Evolutionary conservation across 78 protist species (phyloP).

Genomic region (Parvularia atlantis): DNA sequence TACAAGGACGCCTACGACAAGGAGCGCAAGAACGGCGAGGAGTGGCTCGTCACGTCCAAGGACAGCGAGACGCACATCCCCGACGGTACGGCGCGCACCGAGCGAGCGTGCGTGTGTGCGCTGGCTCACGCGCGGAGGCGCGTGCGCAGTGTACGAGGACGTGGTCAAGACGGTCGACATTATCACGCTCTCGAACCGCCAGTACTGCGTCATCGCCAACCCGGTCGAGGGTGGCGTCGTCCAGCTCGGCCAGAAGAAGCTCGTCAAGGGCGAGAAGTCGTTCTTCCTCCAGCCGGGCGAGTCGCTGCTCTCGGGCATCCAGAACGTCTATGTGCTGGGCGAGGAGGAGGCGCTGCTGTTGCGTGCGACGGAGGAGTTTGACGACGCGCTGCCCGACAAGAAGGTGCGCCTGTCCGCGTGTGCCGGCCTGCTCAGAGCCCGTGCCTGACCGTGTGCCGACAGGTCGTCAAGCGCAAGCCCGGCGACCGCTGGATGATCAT

Average conservation of each 20-base stretch:
- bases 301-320: slow-evolving; percentile 45
- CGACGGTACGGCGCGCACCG: no score
- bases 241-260: slow-evolving; percentile 62
- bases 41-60: slow-evolving; percentile 67
- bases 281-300: slow-evolving; percentile 85
- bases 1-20: slow-evolving; percentile 45
- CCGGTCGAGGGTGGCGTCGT: slow-evolving; percentile 53
- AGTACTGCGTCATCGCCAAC: slow-evolving; percentile 76
- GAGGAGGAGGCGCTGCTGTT: slow-evolving; percentile 78
- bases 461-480: slow-evolving; percentile 35
- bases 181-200: slow-evolving; percentile 66
- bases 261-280: slow-evolving; percentile 57
- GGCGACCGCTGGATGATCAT: slow-evolving; percentile 87
- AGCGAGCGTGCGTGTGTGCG: no score
- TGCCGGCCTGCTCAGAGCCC: not conserved
- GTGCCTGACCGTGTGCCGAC: not conserved
- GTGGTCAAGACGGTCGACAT: slow-evolving; percentile 48
- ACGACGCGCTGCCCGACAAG: slow-evolving; percentile 9
- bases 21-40: slow-evolving; percentile 65
- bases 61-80: slow-evolving; percentile 63
- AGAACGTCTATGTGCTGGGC: slow-evolving; percentile 53
- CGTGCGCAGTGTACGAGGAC: slow-evolving; percentile 75
- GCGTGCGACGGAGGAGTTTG: slow-evolving; percentile 56
- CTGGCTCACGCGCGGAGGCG: no score
- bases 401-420: not conserved